Base-by-base conservation (phyloP, 1,284 basidiomycete genomes). In the Trichosporon sp. region DNA sequence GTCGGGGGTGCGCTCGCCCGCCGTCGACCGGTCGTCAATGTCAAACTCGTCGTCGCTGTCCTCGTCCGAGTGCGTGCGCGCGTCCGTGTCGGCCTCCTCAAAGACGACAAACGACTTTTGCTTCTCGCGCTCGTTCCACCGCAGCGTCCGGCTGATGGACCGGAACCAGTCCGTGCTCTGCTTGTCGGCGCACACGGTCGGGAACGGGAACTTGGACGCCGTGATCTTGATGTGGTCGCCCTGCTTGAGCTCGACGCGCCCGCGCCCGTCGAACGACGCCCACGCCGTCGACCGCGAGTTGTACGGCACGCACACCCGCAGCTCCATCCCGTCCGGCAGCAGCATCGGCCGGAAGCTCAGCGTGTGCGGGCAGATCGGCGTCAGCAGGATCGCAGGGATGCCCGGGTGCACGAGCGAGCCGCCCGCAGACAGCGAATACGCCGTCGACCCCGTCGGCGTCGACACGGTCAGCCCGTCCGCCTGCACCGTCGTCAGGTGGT, bases 201-300 rank as follows among this genome's bases (percentile, higher is more conserved):
- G 97, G 87, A 99, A 99, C 3, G 97, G 97, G 82, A 95, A 99
- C 79, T 92, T 94, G 3, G 95, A 98, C 0, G 97, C 97, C 0
- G 92, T 96, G 70, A 99, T 91, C 84, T 97, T 99, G 86, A 99
- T 98, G 81, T 99, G 97, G 80, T 99, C 97, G 60, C 97, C 97
- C 88, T 98, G 95, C 83, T 92, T 92, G 21, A 98, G 85, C 84
- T 99, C 97, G 15, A 99, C 92, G 29, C 97, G 89, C 1, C 97
- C 97, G 64, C 97, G 89, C 15, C 97, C 97, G 78, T 99, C 97
- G 78, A 99, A 99, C 44, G 93, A 95, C 11, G 94, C 97, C 97
- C 97, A 99, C 3, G 97, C 97, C 0, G 96, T 99, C 78, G 93
- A 95, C 51, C 97, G 87, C 27, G 96, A 98, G 82, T 98, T 98